Percentiles rank a stretch among this genome's conserved stretches.
These are phyloP conservation scores for Alternaria longipes DNA, from an alignment of 2,329 filamentous ascomycete genomes.

Conservation along the genomic window DNA sequence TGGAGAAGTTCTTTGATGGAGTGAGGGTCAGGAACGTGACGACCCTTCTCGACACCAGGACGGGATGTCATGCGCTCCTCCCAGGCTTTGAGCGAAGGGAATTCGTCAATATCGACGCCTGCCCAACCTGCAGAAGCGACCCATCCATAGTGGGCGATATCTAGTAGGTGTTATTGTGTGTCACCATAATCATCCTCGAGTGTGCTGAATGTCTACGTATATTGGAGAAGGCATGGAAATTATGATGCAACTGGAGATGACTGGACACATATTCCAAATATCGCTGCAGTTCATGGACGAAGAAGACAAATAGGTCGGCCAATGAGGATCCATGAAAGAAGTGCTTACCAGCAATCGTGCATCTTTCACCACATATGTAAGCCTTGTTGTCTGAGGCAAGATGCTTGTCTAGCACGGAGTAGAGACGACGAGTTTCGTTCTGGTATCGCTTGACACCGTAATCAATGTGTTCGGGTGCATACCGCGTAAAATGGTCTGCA, in stretches of 20 bases:
- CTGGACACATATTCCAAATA: background rate
- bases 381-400: constrained; percentile 62
- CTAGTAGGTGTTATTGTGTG: constrained; percentile 47
- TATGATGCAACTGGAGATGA: background rate
- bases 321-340: background rate
- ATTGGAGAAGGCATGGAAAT: background rate
- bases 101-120: constrained; percentile 76
- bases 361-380: constrained; percentile 69
- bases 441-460: constrained; percentile 85
- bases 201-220: background rate
- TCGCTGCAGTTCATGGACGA: background rate
- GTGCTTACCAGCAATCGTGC: constrained; percentile 60
- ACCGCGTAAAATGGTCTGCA: constrained; percentile 79
- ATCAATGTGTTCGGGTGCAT: constrained; percentile 81
- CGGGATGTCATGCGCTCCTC: constrained; percentile 73
- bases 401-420: constrained; percentile 78
- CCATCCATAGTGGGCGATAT: constrained; percentile 86
- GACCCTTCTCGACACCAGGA: constrained; percentile 77
- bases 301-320: background rate
- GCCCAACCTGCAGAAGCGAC: constrained; percentile 67
- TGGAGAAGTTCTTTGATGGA: constrained; percentile 67
- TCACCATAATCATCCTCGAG: background rate
- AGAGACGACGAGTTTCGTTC: constrained; percentile 85
- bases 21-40: constrained; percentile 74
- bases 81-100: constrained; percentile 80